These are phyloP conservation scores for Wilhelminamyces savonicus DNA, from an alignment of 805 yeast genomes.

Conservation along the genomic window DNA sequence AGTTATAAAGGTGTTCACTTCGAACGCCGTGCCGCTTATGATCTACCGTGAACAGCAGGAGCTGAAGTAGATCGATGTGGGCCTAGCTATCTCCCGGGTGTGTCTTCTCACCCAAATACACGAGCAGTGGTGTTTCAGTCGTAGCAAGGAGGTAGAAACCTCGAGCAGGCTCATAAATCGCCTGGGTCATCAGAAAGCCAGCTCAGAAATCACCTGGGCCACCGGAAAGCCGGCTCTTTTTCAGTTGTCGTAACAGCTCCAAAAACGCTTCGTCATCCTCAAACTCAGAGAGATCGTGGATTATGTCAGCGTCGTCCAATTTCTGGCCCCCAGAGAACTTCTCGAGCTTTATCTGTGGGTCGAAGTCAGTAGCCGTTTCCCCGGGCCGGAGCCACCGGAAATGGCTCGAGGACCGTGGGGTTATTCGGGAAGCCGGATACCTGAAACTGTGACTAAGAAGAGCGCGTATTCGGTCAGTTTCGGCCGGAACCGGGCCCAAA, in stretches of 20 bases:
- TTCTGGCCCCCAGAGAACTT: neutral
- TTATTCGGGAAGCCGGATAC: neutral
- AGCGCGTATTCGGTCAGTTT: conserved; percentile 3
- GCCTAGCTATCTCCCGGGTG: too few relatives aligned
- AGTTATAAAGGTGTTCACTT: conserved; percentile 48
- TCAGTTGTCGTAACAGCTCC: conserved; percentile 7
- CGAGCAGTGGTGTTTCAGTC: too few relatives aligned
- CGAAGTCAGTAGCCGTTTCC: neutral
- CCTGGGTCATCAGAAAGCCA: too few relatives aligned
- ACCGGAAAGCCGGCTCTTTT: neutral
- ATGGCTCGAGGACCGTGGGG: neutral
- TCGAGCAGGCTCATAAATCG: too few relatives aligned
- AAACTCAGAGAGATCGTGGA: conserved; percentile 15
- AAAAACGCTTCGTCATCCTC: conserved; percentile 12
- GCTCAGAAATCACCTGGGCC: too few relatives aligned
- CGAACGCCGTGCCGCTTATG: conserved; percentile 55
- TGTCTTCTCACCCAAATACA: too few relatives aligned
- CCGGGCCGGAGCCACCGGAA: conserved; percentile 1
- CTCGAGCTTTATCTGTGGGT: conserved; percentile 1
- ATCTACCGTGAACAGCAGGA: conserved; percentile 17
- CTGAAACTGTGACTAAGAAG: conserved; percentile 3
- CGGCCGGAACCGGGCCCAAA: conserved; percentile 3
- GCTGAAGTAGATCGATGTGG: too few relatives aligned
- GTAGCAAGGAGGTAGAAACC: too few relatives aligned
- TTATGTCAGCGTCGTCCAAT: conserved; percentile 10